Evolutionary conservation across 495 filamentous ascomycete genomes (phyloP), one percentile per base, ranked within the genome.

Genomic region (Annulohypoxylon bovei): DNA sequence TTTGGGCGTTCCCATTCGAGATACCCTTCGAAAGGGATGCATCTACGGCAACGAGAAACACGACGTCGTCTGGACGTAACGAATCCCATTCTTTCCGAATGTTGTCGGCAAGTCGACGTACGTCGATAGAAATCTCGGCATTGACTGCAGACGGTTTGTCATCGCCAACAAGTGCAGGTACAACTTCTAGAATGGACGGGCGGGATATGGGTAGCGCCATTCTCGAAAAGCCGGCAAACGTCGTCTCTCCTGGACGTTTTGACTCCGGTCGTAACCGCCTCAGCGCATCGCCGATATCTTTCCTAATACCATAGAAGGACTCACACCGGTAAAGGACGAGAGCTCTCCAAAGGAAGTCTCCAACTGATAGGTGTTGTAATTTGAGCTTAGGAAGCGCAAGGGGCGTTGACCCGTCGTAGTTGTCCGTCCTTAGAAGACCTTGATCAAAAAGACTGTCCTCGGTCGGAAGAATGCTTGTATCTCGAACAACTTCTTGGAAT

Each of bases 371-470:
- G 76, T 99, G 98, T 72, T 98, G 95, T 40, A 99, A 84, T 75
- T 97, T 98, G 53, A 98, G 81, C 71, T 98, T 99, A 1, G 95
- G 95, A 56, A 99, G 89, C 5, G 95, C 93, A 50, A 99, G 83
- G 8, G 95, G 94, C 25, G 88, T 88, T 35, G 94, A 93, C 37
- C 95, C 95, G 77, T 97, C 89, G 68, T 98, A 99, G 11, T 86
- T 86, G 72, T 97, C 94, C 63, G 95, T 95, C 49, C 95, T 88
- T 64, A 95, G 78, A 30, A 97, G 84, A n/a, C 90, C 87, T 49
- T 87, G 82, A 56, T 98, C 94, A 73, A 97, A 98, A n/a, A 99
- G 86, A 8, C 86, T 83, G 14, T 86, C 84, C 74, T 98, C 95
- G 5, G 92, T 98, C 1, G 95, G 96, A 18, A 97, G 78, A 35